Conservation (phyloP, 139 green algal genomes). For the Chlorella sp. region DNA sequence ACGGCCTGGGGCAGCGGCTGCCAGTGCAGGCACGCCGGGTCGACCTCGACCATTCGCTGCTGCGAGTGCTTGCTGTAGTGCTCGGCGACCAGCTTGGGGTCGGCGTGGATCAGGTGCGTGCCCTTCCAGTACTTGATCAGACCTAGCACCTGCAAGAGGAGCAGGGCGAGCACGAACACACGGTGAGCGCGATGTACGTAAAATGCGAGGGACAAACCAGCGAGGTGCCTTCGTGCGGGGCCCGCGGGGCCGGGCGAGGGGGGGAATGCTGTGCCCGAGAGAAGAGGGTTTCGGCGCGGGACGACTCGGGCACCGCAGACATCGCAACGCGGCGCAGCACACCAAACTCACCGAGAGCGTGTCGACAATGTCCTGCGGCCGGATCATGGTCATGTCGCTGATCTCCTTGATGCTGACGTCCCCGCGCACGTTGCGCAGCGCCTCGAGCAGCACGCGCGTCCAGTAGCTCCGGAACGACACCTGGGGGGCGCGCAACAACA, state of each 20-base stretch:
- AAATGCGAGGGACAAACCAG: too few relatives aligned
- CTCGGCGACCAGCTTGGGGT: conserved; percentile 46
- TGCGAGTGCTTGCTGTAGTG: conserved; percentile 23
- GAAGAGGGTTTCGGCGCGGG: too few relatives aligned
- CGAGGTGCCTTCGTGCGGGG: too few relatives aligned
- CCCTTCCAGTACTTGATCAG: conserved; percentile 87
- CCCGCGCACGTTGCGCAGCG: conserved; percentile 68
- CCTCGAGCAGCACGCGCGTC: conserved; percentile 87
- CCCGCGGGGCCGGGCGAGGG: too few relatives aligned
- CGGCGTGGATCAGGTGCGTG: conserved; percentile 41
- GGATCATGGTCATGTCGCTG: conserved; percentile 47
- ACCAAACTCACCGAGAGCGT: conserved; percentile 23
- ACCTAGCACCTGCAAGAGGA: conserved; percentile 19
- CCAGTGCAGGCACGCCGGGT: conserved; percentile 50
- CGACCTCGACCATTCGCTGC: conserved; percentile 36
- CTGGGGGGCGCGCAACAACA: conserved; percentile 10
- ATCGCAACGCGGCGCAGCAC: too few relatives aligned
- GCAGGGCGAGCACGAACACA: too few relatives aligned
- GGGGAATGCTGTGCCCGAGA: too few relatives aligned
- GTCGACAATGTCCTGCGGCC: conserved; percentile 35
- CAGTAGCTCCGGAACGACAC: conserved; percentile 92
- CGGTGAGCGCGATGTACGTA: too few relatives aligned
- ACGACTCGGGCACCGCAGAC: too few relatives aligned
- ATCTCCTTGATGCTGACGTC: conserved; percentile 87
- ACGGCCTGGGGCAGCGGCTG: conserved; percentile 30